Evolutionary conservation across 1,284 basidiomycete genomes (phyloP), one percentile per base, ranked within the genome.

Genomic region (Exobasidium cylindrosporum): DNA sequence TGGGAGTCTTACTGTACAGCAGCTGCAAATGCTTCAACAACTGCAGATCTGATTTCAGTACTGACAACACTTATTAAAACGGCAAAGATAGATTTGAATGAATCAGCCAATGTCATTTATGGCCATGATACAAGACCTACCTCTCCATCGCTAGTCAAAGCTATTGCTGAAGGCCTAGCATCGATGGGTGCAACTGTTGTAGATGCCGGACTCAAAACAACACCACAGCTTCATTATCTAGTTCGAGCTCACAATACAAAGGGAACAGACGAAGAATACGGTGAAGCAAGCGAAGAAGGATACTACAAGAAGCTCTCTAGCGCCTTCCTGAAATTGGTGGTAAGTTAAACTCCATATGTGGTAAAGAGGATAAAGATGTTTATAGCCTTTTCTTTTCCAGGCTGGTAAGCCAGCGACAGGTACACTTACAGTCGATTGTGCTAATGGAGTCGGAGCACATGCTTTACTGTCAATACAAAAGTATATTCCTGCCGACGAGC

Each of bases 221-320:
- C 96, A 0, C 96, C 96, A 0, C 87, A 97, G 64, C 85, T 98
- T 47, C 96, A 99, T 82, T 97, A 98, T 80, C 86, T 97, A 60
- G 95, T 98, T 52, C 86, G 88, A 73, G 87, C 90, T 31, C 87
- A 89, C 79, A 99, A 98, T 81, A 92, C 90, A 44, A 87, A 89
- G 74, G 87, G 85, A 10, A 81, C 81, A 2, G 86, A 86, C 0
- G 84, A 85, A 58, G 84, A 84, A 60, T 94, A 92, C 73, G 93
- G 95, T 1, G 86, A 87, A 44, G 90, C 92, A 61, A 88, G 89
- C 0, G 87, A 90, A 66, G 86, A 90, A 60, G 93, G 92, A 1
- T 98, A 98, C 81, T 88, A 89, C 76, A 81, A 84, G 69, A 98
- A 97, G 82, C 85, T 97, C 50, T 86, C 88, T n/a, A 81, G 80